Conservation (phyloP, 164 flowering plant genomes). For the Protea cynaroides region DNA sequence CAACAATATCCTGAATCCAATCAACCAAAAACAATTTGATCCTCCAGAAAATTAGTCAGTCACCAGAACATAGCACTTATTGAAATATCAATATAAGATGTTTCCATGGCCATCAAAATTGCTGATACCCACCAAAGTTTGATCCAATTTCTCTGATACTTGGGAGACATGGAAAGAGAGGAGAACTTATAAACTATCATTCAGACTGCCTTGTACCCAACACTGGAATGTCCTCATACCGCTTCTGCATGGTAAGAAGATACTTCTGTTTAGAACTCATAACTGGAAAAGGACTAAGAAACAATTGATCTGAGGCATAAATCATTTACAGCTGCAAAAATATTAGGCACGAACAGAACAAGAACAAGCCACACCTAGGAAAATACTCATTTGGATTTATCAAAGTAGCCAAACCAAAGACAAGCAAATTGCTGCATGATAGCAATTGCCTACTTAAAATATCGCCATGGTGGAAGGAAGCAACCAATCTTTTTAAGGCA, state of each 20-base stretch:
- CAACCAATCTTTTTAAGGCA: no score
- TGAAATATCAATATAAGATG: neutral
- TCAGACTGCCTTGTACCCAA: slow-evolving; percentile 47
- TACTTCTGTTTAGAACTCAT: neutral
- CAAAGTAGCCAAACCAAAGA: neutral
- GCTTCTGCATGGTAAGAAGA: slow-evolving; percentile 32
- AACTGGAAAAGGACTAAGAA: neutral
- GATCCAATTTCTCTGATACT: neutral
- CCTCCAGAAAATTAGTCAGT: no score
- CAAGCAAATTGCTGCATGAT: no score
- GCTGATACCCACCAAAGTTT: neutral
- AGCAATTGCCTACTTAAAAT: no score
- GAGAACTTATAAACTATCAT: slow-evolving; percentile 17
- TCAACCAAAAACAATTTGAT: no score
- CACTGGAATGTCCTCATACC: slow-evolving; percentile 52
- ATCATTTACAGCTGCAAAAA: neutral
- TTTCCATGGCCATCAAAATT: neutral
- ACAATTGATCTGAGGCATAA: neutral
- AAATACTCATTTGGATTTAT: neutral
- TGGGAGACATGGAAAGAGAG: neutral
- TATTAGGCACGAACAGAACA: neutral
- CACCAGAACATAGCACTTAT: neutral
- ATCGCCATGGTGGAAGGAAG: no score
- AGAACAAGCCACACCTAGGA: neutral
- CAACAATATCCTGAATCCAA: no score